Evolutionary conservation across 257 asterid species (phyloP).

Genomic region (Anisodus acutangulus): DNA sequence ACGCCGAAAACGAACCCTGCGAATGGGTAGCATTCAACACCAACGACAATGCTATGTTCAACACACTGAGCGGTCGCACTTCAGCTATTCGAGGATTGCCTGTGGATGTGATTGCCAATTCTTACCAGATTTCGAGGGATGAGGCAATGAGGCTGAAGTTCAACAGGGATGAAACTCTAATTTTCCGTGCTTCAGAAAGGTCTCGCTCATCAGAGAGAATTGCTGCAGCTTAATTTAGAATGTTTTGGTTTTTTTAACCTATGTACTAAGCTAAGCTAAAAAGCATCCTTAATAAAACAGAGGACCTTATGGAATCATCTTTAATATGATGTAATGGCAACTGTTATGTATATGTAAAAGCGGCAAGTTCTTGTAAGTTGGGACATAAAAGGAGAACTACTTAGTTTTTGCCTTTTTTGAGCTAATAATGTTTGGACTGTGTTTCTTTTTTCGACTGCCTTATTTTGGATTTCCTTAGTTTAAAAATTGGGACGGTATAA

Average conservation of each 20-base stretch:
- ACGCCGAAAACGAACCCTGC: conserved; percentile 55
- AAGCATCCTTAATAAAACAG: conserved; percentile 13
- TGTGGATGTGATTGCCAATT: conserved; percentile 51
- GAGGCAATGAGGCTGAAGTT: conserved; percentile 64
- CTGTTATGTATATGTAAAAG: not conserved
- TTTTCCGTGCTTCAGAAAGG: not conserved
- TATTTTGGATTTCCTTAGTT: too few species aligned
- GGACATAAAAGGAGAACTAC: not conserved
- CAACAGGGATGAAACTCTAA: conserved; percentile 38
- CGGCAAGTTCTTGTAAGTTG: conserved; percentile 14
- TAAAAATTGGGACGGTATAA: too few species aligned
- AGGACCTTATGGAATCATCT: conserved; percentile 25
- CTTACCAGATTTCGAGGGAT: conserved; percentile 53
- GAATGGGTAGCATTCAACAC: conserved; percentile 86
- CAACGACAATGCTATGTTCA: conserved; percentile 68
- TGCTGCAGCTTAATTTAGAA: conserved; percentile 18
- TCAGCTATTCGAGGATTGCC: conserved; percentile 69
- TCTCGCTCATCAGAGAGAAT: not conserved
- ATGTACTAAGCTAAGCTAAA: conserved; percentile 7
- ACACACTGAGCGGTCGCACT: conserved; percentile 68
- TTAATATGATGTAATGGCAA: conserved; percentile 14
- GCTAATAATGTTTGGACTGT: not conserved
- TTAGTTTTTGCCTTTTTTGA: not conserved
- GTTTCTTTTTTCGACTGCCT: too few species aligned
- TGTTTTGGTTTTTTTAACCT: not conserved